Evolutionary conservation across 31 red algal genomes (phyloP).

Genomic region (Asparagopsis taxiformis): DNA sequence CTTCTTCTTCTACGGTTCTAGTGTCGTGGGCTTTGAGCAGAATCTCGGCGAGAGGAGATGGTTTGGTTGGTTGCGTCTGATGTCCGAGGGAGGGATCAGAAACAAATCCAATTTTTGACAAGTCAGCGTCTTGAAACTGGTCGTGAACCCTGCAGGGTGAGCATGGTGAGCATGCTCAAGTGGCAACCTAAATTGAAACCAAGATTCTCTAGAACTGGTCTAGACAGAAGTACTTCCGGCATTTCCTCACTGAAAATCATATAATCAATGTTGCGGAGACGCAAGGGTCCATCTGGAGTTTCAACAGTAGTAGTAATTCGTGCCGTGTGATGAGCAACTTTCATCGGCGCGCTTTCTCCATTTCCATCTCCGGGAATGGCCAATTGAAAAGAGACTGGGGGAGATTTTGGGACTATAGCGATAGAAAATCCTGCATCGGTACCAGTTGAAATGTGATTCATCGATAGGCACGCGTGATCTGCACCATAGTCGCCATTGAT

Average conservation of each 20-base stretch:
- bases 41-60: background rate
- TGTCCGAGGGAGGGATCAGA: background rate
- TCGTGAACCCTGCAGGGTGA: background rate
- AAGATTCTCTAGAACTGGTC: background rate
- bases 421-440: background rate
- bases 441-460: background rate
- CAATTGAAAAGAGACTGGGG: background rate
- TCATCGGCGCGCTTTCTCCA: background rate
- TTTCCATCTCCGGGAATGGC: background rate
- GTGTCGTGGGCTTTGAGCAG: no score
- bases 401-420: background rate
- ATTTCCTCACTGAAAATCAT: background rate
- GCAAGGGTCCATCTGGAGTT: background rate
- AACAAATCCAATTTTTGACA: slow-evolving; percentile 1
- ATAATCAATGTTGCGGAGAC: background rate
- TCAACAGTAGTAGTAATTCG: slow-evolving; percentile 6
- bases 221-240: background rate
- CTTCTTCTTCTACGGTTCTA: background rate
- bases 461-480: background rate
- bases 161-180: no score
- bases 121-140: background rate
- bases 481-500: slow-evolving; percentile 18
- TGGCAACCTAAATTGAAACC: background rate
- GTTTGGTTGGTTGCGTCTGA: background rate
- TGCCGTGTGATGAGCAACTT: background rate